Evolutionary conservation across 2,329 filamentous ascomycete species (phyloP), one percentile per base, ranked within the genome.

Genomic region (Helminthosporium solani): DNA sequence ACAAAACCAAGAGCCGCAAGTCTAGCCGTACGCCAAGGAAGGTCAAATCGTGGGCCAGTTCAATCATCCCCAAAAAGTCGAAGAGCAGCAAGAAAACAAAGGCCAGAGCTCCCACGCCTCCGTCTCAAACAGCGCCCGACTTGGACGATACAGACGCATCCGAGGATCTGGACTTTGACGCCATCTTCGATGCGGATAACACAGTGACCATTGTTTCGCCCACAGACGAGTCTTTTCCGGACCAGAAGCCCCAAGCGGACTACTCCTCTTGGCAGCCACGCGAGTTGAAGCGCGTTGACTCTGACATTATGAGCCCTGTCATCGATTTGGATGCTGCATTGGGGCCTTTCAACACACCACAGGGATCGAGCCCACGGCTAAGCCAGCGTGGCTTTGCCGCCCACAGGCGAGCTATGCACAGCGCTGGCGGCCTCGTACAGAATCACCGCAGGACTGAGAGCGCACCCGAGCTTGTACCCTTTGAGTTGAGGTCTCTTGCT

Each of bases 261-360:
- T 63, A 64, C 43, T 60, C 68, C 6, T 67, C 66, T 5, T 72
- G 68, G 70, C 64, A 66, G 42, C 69, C 68, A 4, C 63, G 61
- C 20, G 61, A 64, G 45, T 42, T 71, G 20, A 60, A 64, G 39
- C 64, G 62, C 70, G 74, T 55, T 48, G 50, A 70, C 40, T 66
- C 68, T n/a, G 88, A 95, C 48, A 68, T 81, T 2, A 79, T 85
- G 42, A 88, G 84, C 61, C 85, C 88, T 7, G 86, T 96, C 68
- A 95, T 99, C 53, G 94, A 99, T 68, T 75, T 99, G 33, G 94
- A 99, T 72, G 92, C 91, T 15, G 94, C 92, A 20, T 78, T 97
- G 1, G 91, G 90, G 1, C 90, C 92, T 0, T 95, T 96, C 70
- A 94, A 95, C 60, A 95, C 90, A 0, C 87, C 88, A 20, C 74